Percentiles rank a stretch among this genome's conserved stretches.
Evolutionary conservation across 164 flowering plant genomes (phyloP).

Genomic region (Aristolochia californica): DNA sequence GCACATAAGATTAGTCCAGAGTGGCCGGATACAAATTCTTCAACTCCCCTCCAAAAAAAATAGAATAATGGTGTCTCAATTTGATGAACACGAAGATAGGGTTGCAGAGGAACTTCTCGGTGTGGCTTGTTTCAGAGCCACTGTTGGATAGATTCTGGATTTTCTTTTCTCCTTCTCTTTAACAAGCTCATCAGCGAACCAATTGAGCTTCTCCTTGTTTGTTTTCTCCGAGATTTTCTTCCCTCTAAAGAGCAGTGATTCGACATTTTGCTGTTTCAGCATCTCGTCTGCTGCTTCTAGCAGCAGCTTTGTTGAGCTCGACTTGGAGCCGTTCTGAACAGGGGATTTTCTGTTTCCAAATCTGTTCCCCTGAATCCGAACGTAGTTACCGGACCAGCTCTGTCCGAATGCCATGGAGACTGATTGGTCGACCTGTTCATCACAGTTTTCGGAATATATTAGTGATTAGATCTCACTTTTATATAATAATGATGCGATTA

Average conservation of each 20-base stretch:
- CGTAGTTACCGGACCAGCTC: conserved; percentile 28
- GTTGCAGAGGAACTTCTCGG: conserved; percentile 45
- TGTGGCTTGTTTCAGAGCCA: conserved; percentile 33
- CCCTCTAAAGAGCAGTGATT: conserved; percentile 44
- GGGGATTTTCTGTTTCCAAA: background rate
- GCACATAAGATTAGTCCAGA: conserved; percentile 1
- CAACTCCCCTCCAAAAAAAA: background rate
- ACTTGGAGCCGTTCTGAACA: background rate
- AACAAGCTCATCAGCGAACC: conserved; percentile 30
- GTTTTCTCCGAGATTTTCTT: conserved; percentile 36
- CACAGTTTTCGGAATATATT: background rate
- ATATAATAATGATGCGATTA: too few relatives aligned
- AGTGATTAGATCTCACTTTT: too few relatives aligned
- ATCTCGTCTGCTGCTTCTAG: conserved; percentile 25
- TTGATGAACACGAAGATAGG: conserved; percentile 8
- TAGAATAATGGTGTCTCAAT: background rate
- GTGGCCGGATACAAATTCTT: background rate
- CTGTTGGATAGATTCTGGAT: conserved; percentile 33
- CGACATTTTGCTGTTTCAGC: conserved; percentile 45
- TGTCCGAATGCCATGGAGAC: conserved; percentile 59
- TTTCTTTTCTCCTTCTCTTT: conserved; percentile 59
- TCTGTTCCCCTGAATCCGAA: conserved; percentile 37
- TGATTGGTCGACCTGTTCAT: conserved; percentile 50
- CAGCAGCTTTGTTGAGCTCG: background rate
- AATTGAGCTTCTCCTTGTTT: conserved; percentile 38